These are phyloP conservation scores for Tetrapisispora fleetii DNA, from an alignment of 805 yeast genomes.

Conservation along the genomic window DNA sequence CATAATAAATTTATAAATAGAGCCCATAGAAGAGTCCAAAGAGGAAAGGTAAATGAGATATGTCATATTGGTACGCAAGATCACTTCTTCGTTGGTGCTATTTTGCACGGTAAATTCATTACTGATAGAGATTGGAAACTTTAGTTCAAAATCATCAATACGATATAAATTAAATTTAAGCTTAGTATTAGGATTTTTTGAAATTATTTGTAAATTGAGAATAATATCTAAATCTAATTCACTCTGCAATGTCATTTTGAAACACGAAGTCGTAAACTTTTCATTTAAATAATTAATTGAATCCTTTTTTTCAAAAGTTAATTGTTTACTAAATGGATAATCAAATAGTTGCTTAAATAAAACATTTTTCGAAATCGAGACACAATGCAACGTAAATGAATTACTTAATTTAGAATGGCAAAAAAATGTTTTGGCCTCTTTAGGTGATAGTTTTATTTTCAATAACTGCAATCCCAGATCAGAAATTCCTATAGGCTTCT, in stretches of 20 bases:
- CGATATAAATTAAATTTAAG: slow-evolving; percentile 19
- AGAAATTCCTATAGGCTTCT: slow-evolving; percentile 18
- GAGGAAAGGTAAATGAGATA: slow-evolving; percentile 9
- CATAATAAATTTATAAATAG: background rate
- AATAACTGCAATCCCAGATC: slow-evolving; percentile 34
- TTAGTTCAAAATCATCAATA: slow-evolving; percentile 12
- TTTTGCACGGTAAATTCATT: slow-evolving; percentile 7
- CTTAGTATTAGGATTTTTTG: slow-evolving; percentile 5
- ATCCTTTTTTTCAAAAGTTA: background rate
- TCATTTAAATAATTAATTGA: background rate
- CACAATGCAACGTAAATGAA: background rate
- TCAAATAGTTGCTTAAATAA: background rate
- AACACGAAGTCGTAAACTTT: slow-evolving; percentile 9
- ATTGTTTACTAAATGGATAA: background rate
- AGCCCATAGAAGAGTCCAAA: background rate
- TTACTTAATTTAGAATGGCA: slow-evolving; percentile 16
- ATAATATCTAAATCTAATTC: slow-evolving; percentile 4
- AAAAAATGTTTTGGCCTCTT: slow-evolving; percentile 5
- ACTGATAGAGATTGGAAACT: slow-evolving; percentile 16
- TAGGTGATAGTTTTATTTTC: slow-evolving; percentile 14
- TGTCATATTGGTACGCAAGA: slow-evolving; percentile 12
- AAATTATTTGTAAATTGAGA: slow-evolving; percentile 12
- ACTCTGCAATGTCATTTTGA: slow-evolving; percentile 7
- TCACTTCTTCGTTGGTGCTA: slow-evolving; percentile 7
- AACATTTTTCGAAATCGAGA: slow-evolving; percentile 1